Percentiles rank a stretch among this genome's conserved stretches.
Evolutionary conservation across 345 rosid species (phyloP).

Genomic region (Chamaenerion angustifolium): DNA sequence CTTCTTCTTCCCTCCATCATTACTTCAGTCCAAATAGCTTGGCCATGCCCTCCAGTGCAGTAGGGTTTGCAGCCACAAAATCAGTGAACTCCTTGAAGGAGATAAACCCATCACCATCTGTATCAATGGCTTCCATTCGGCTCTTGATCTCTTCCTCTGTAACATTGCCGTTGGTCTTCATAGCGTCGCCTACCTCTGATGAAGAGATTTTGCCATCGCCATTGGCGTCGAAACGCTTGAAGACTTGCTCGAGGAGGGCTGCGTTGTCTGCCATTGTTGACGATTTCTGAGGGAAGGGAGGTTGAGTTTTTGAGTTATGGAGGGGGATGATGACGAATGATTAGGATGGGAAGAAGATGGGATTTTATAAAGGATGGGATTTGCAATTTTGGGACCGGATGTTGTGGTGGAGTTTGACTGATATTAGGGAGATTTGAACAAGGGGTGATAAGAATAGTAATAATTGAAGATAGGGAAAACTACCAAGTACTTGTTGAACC

Average conservation of each 20-base stretch:
- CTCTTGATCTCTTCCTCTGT: constrained; percentile 46
- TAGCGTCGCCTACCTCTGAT: constrained; percentile 57
- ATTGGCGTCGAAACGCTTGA: constrained; percentile 69
- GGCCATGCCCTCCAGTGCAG: constrained; percentile 73
- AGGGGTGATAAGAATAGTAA: too few relatives aligned
- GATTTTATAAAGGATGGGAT: too few relatives aligned
- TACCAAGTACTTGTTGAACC: too few relatives aligned
- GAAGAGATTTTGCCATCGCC: constrained; percentile 80
- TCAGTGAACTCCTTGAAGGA: constrained; percentile 50
- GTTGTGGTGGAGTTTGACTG: too few relatives aligned
- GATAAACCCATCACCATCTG: constrained; percentile 78
- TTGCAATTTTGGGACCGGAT: too few relatives aligned
- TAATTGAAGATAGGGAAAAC: too few relatives aligned
- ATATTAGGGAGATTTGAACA: too few relatives aligned
- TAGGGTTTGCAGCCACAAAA: constrained; percentile 65
- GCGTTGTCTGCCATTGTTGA: constrained; percentile 11
- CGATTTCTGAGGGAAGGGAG: too few relatives aligned
- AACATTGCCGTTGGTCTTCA: constrained; percentile 53
- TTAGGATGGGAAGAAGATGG: too few relatives aligned
- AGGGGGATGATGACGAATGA: too few relatives aligned
- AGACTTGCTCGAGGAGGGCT: constrained; percentile 46
- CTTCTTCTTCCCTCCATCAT: too few relatives aligned
- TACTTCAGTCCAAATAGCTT: constrained; percentile 41
- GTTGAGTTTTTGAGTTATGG: too few relatives aligned
- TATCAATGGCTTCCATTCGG: constrained; percentile 87